Base-by-base conservation (phyloP, 2,329 filamentous ascomycete genomes). In the Chaetomium strumarium region DNA sequence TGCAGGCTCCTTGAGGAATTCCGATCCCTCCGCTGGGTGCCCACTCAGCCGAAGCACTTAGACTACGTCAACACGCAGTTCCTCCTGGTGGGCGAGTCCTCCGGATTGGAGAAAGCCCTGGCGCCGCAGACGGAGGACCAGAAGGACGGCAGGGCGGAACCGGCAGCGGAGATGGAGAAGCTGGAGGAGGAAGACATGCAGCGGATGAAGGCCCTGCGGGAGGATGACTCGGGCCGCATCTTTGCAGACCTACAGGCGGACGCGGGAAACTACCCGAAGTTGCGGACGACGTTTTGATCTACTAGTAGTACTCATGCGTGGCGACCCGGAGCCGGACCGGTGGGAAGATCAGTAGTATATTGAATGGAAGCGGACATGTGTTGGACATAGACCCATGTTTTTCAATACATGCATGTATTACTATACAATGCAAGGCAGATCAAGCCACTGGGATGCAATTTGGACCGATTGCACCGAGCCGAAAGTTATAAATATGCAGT, bases 11-110 rank as follows among this genome's bases (percentile, higher is more conserved):
- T 52, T 7, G 50, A 62, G 30, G 60, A 59, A 55, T 95, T 96
- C 63, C 72, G 77, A 14, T 76, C 79, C 7, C 75, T 86, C 2
- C 82, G 87, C 41, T 96, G 90, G 90, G 76, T 83, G 51, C 82
- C 88, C 0, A 75, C 88, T 1, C 75, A 84, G 58, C 87, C 90
- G 0, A 80, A 86, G 53, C 83, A 90, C 60, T 74, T 95, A 3
- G 78, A 92, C 61, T 89, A 88, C 63, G 76, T 76, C 33, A 86
- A 88, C 58, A 80, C 86, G 0, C 88, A 95, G 64, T 77, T 95
- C 49, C 70, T 96, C 10, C 75, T 96, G 52, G 84, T 96, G 41
- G 90, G 90, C 7, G 83, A 89, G 61, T 77, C 77, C 1, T 72
- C 79, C 0, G 78, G 79, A 2, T 63, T 80, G 7, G 71, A 75